Evolutionary conservation across 2,329 filamentous ascomycete species (phyloP).

Genomic region (Neofusicoccum cordaticola): DNA sequence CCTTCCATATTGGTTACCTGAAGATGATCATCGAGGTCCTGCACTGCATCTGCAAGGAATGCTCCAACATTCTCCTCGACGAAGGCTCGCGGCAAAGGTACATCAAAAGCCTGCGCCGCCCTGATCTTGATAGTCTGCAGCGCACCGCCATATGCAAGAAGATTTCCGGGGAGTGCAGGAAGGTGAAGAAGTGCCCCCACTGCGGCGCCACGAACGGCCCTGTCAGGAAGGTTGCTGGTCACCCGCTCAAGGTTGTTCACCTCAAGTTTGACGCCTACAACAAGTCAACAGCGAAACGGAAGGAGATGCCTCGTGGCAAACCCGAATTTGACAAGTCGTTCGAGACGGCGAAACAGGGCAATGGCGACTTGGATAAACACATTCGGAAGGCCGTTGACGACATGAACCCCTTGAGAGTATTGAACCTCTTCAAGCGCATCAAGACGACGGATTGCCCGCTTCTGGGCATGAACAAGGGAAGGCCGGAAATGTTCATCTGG

Average conservation of each 20-base stretch:
- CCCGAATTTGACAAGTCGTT: constrained; percentile 84
- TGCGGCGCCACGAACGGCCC: constrained; percentile 84
- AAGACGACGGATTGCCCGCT: constrained; percentile 84
- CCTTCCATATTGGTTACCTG: constrained; percentile 94
- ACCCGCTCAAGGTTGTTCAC: constrained; percentile 88
- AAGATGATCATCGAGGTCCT: constrained; percentile 89
- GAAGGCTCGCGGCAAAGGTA: constrained; percentile 75
- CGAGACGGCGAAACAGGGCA: constrained; percentile 70
- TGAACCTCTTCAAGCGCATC: constrained; percentile 90
- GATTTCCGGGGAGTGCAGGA: constrained; percentile 86
- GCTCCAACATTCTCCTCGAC: constrained; percentile 76
- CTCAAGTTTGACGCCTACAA: constrained; percentile 90
- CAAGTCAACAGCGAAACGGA: constrained; percentile 81
- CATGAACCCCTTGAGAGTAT: constrained; percentile 79
- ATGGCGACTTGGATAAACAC: constrained; percentile 85
- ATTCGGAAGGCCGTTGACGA: constrained; percentile 91
- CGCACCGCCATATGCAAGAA: constrained; percentile 81
- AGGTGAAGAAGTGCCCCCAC: constrained; percentile 76
- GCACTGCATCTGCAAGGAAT: constrained; percentile 94
- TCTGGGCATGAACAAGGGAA: constrained; percentile 82
- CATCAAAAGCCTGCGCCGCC: constrained; percentile 75
- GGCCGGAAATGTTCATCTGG: constrained; percentile 97
- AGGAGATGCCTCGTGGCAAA: constrained; percentile 78
- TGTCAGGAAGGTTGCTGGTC: constrained; percentile 78
- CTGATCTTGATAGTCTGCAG: constrained; percentile 81